Evolutionary conservation across 2,329 filamentous ascomycete genomes (phyloP).

Genomic region (Penicillium sp.): DNA sequence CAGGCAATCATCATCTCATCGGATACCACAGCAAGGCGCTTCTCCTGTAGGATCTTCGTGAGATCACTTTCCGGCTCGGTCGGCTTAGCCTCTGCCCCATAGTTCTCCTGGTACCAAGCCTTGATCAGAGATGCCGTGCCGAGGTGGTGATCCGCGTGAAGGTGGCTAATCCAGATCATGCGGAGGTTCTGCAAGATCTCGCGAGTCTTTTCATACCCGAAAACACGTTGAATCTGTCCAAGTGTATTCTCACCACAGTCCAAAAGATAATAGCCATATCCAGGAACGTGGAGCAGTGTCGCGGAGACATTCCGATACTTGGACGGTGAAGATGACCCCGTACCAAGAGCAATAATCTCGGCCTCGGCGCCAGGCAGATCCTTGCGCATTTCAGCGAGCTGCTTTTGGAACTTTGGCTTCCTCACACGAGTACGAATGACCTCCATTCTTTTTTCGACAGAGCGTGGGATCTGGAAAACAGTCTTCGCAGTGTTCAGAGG

Average conservation of each 20-base stretch:
- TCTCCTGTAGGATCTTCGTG: constrained; percentile 42
- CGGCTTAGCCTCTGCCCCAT: constrained; percentile 41
- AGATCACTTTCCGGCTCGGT: constrained; percentile 42
- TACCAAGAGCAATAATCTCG: constrained; percentile 85
- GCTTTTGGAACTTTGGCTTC: constrained; percentile 35
- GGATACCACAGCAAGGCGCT: constrained; percentile 66
- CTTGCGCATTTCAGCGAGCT: constrained; percentile 52
- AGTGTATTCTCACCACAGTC: constrained; percentile 93
- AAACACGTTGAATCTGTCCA: constrained; percentile 79
- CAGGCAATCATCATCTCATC: constrained; percentile 72
- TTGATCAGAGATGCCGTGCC: constrained; percentile 79
- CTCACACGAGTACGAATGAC: constrained; percentile 31
- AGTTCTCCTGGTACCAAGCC: constrained; percentile 70
- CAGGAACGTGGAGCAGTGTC: constrained; percentile 81
- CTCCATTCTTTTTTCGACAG: constrained; percentile 34
- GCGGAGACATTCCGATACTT: constrained; percentile 95
- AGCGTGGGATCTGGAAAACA: constrained; percentile 29
- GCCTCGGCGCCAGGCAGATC: constrained; percentile 73
- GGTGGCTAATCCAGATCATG: constrained; percentile 88
- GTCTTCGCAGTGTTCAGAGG: constrained; percentile 29
- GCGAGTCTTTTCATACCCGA: constrained; percentile 63
- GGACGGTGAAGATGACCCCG: constrained; percentile 84
- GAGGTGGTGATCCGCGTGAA: constrained; percentile 95
- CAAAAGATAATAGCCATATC: constrained; percentile 82
- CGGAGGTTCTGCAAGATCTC: constrained; percentile 77